Percentiles rank a stretch among this genome's conserved stretches.
phyloP scores from a whole-genome alignment of 371 early-diverging fungal species.

The Saksenaea oblongispora region DNA sequence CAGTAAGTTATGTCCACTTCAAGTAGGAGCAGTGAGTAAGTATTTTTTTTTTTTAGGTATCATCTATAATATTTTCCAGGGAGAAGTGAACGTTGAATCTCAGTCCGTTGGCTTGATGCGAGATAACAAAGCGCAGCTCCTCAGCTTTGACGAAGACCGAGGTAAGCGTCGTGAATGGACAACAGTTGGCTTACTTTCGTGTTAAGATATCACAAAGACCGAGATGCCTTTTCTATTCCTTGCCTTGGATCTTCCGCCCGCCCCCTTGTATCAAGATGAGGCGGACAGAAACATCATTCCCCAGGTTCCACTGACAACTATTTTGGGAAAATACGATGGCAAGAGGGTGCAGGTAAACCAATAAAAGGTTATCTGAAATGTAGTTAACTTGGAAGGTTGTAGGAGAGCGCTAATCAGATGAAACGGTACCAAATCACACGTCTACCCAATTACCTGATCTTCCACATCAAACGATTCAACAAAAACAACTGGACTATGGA shows the following conservation, averaged over 20 bases:
- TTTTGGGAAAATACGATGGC: slow-evolving; percentile 90
- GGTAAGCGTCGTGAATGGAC: slow-evolving; percentile 18
- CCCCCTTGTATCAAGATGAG: slow-evolving; percentile 92
- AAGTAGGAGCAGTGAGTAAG: background rate
- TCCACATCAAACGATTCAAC: slow-evolving; percentile 90
- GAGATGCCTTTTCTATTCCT: slow-evolving; percentile 82
- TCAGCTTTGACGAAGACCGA: slow-evolving; percentile 45
- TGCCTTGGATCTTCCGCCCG: slow-evolving; percentile 90
- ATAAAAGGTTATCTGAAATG: background rate
- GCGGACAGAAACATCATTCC: slow-evolving; percentile 90
- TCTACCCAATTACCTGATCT: slow-evolving; percentile 87
- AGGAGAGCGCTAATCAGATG: slow-evolving; percentile 69
- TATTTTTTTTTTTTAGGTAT: slow-evolving; percentile 45
- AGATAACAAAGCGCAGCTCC: slow-evolving; percentile 30
- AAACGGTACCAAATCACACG: slow-evolving; percentile 73
- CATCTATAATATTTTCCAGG: slow-evolving; percentile 84
- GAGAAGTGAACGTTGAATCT: slow-evolving; percentile 75
- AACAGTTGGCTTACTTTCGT: background rate
- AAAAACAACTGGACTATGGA: slow-evolving; percentile 88
- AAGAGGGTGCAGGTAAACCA: slow-evolving; percentile 61
- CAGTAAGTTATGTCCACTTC: slow-evolving; percentile 58
- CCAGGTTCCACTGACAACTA: slow-evolving; percentile 77
- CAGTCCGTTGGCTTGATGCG: slow-evolving; percentile 52
- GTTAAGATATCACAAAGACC: slow-evolving; percentile 49
- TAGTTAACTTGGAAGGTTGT: background rate